Evolutionary conservation across 2,329 filamentous ascomycete genomes (phyloP).

Genomic region (Pseudopyricularia javanii): DNA sequence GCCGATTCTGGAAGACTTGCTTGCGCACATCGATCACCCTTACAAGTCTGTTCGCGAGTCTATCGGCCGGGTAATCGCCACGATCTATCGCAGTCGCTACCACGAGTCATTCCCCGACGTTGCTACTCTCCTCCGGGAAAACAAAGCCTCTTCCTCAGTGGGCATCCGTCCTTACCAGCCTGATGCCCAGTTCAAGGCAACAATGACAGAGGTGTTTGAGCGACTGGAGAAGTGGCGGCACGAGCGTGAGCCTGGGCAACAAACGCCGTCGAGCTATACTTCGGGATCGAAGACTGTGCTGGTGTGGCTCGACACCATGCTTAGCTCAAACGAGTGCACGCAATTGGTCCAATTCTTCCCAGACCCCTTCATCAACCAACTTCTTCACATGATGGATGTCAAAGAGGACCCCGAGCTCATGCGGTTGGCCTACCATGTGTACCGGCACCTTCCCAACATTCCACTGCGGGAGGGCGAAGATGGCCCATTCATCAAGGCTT

Average conservation of each 20-base stretch:
- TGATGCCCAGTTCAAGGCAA: slow-evolving; percentile 57
- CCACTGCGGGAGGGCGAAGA: slow-evolving; percentile 70
- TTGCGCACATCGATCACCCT: slow-evolving; percentile 86
- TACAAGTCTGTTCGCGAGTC: slow-evolving; percentile 96
- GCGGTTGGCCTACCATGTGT: slow-evolving; percentile 89
- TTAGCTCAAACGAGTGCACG: slow-evolving; percentile 86
- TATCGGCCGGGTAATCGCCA: slow-evolving; percentile 79
- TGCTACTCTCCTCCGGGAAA: slow-evolving; percentile 58
- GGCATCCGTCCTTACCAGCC: slow-evolving; percentile 77
- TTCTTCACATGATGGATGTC: slow-evolving; percentile 99
- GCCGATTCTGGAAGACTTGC: slow-evolving; percentile 79
- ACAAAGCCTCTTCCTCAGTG: slow-evolving; percentile 69
- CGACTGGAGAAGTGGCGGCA: slow-evolving; percentile 80
- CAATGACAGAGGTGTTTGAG: slow-evolving; percentile 62
- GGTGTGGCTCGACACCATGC: slow-evolving; percentile 83
- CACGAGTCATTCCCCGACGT: slow-evolving; percentile 88
- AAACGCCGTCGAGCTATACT: slow-evolving; percentile 88
- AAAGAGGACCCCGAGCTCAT: slow-evolving; percentile 97
- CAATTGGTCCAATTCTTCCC: slow-evolving; percentile 88
- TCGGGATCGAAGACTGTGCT: slow-evolving; percentile 93
- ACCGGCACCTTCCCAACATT: slow-evolving; percentile 90
- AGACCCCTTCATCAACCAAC: slow-evolving; percentile 75
- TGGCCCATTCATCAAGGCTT: slow-evolving; percentile 66
- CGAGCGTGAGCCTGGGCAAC: slow-evolving; percentile 73
- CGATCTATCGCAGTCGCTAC: slow-evolving; percentile 82